A percentile compares a stretch with the other conserved stretches of the same genome.
Evolutionary conservation across 2,329 filamentous ascomycete species (phyloP).

Genomic region (Aspergillus nomiae): DNA sequence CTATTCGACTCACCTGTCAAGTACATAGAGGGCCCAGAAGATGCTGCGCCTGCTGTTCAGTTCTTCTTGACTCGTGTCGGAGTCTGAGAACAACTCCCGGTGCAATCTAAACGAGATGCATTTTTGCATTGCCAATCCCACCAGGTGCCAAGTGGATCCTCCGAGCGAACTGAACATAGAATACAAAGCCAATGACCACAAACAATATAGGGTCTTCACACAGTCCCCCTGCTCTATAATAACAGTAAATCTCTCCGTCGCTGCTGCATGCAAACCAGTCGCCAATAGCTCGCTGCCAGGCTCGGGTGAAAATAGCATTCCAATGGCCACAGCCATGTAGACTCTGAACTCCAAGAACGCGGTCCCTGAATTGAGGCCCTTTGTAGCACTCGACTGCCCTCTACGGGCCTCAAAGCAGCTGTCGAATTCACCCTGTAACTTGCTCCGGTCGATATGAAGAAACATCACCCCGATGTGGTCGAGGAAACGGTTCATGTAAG

Average conservation of each 20-base stretch:
- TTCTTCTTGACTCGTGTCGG: slow-evolving; percentile 8
- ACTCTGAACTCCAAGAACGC: background rate
- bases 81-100: slow-evolving; percentile 19
- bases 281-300: background rate
- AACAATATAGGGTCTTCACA: background rate
- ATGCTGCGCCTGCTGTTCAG: background rate
- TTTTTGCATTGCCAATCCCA: slow-evolving; percentile 34
- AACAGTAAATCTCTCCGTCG: background rate
- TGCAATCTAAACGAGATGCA: slow-evolving; percentile 30
- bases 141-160: slow-evolving; percentile 34
- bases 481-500: background rate
- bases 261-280: background rate
- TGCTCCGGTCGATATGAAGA: background rate
- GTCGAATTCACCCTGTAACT: background rate
- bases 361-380: background rate
- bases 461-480: background rate
- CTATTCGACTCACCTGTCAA: background rate
- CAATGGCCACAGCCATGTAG: background rate
- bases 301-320: background rate
- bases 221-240: background rate
- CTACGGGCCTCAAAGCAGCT: background rate
- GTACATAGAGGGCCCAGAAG: background rate
- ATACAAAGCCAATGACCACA: background rate
- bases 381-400: background rate
- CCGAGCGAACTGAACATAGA: slow-evolving; percentile 25